These are phyloP conservation scores for Fistulinella prunicolor DNA, from an alignment of 768 basidiomycete species.

Conservation along the genomic window DNA sequence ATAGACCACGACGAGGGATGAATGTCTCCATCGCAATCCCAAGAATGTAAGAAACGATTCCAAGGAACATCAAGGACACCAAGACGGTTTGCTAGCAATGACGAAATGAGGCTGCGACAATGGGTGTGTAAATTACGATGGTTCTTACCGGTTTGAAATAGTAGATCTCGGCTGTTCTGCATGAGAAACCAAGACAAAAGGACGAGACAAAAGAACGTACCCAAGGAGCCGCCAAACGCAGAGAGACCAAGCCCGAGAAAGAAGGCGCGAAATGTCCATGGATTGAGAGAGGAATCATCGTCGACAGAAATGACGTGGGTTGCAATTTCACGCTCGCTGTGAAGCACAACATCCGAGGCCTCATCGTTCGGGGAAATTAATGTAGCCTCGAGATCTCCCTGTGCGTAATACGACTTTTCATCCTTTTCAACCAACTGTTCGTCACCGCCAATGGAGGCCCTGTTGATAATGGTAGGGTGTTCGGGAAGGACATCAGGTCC, in stretches of 20 bases:
- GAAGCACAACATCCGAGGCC: slow-evolving; percentile 25
- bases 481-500: background rate
- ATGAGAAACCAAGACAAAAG: background rate
- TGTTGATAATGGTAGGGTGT: background rate
- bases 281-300: slow-evolving; percentile 13
- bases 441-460: background rate
- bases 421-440: slow-evolving; percentile 9
- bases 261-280: slow-evolving; percentile 45
- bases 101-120: background rate
- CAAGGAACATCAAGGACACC: slow-evolving; percentile 55
- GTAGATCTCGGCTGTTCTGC: slow-evolving; percentile 50
- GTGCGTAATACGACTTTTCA: slow-evolving; percentile 17
- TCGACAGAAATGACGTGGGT: slow-evolving; percentile 36
- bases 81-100: slow-evolving; percentile 46
- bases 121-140: background rate
- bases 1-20: slow-evolving; percentile 36
- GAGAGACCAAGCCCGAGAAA: slow-evolving; percentile 54
- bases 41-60: slow-evolving; percentile 48
- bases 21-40: slow-evolving; percentile 46
- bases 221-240: slow-evolving; percentile 52
- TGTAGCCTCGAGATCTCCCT: slow-evolving; percentile 32
- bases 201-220: slow-evolving; percentile 25
- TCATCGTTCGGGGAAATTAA: slow-evolving; percentile 4
- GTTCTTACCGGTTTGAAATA: slow-evolving; percentile 52
- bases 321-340: slow-evolving; percentile 44